phyloP scores from a whole-genome alignment of 1,284 basidiomycete genomes.

The Heterobasidion parviporum region DNA sequence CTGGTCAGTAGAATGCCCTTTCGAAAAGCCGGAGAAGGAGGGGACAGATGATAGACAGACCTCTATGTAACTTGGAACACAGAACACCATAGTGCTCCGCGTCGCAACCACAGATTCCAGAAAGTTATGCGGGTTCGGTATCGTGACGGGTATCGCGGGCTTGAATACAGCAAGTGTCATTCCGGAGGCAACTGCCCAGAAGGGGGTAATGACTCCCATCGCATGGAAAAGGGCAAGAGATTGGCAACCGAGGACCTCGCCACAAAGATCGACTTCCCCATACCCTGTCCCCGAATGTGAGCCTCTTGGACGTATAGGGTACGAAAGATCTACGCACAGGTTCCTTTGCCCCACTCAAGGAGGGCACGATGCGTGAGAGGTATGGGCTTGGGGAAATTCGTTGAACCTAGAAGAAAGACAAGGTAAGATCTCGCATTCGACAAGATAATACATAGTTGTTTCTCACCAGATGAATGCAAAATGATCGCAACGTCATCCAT shows the following conservation, averaged over 20 bases:
- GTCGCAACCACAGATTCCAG: conserved; percentile 8
- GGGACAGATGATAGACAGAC: background rate
- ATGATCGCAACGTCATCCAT: no score
- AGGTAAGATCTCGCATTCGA: no score
- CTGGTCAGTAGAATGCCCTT: background rate
- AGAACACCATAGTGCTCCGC: background rate
- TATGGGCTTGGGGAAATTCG: no score
- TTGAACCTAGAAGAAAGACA: no score
- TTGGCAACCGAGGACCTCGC: conserved; percentile 13
- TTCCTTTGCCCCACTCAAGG: no score
- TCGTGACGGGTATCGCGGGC: background rate
- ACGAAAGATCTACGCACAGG: no score
- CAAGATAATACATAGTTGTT: no score
- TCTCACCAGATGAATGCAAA: no score
- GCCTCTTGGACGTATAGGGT: no score
- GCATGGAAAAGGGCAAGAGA: conserved; percentile 17
- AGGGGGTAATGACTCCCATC: conserved; percentile 10
- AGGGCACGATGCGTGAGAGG: no score
- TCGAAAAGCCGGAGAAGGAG: no score
- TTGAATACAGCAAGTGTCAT: background rate
- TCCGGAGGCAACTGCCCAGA: background rate
- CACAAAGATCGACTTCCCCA: conserved; percentile 15
- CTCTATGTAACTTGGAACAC: background rate
- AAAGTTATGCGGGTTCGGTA: conserved; percentile 1
- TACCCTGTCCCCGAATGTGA: conserved; percentile 2